Evolutionary conservation across 352 stramenopile species (phyloP).

Genomic region (Phytophthora cactorum): DNA sequence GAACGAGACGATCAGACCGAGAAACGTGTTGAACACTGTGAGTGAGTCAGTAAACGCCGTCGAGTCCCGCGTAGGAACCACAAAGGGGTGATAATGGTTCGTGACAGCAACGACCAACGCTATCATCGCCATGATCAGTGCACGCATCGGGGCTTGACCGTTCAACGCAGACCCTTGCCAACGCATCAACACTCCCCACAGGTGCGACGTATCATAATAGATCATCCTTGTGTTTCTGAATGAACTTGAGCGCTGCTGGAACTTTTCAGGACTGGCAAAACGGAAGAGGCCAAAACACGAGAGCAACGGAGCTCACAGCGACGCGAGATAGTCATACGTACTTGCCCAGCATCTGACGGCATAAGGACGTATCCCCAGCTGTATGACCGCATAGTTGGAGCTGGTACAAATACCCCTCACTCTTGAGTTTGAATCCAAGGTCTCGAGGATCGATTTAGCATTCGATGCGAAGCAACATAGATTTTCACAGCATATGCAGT

Average conservation of each 20-base stretch:
- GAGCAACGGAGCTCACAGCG: slow-evolving; percentile 6
- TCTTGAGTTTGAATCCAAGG: neutral
- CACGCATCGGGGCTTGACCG: slow-evolving; percentile 62
- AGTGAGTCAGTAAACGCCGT: slow-evolving; percentile 81
- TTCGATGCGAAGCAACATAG: neutral
- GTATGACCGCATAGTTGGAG: slow-evolving; percentile 11
- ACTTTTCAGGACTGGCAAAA: slow-evolving; percentile 20
- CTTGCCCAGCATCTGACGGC: slow-evolving; percentile 8
- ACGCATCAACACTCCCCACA: slow-evolving; percentile 66
- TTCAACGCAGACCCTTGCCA: slow-evolving; percentile 83
- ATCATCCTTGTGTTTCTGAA: slow-evolving; percentile 52
- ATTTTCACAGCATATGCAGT: neutral
- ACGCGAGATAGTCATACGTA: slow-evolving; percentile 25
- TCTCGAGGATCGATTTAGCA: neutral
- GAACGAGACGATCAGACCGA: slow-evolving; percentile 82
- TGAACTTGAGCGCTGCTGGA: slow-evolving; percentile 5
- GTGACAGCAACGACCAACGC: slow-evolving; percentile 51
- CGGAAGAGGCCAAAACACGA: neutral
- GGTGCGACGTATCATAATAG: slow-evolving; percentile 75
- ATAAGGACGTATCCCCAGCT: slow-evolving; percentile 33
- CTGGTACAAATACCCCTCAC: neutral
- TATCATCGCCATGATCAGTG: slow-evolving; percentile 73
- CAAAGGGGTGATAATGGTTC: slow-evolving; percentile 70
- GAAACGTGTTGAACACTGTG: slow-evolving; percentile 88
- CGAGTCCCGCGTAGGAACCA: slow-evolving; percentile 67